These are phyloP conservation scores for Chlamydomonas sp. DNA, from an alignment of 139 green algal genomes.

Conservation along the genomic window DNA sequence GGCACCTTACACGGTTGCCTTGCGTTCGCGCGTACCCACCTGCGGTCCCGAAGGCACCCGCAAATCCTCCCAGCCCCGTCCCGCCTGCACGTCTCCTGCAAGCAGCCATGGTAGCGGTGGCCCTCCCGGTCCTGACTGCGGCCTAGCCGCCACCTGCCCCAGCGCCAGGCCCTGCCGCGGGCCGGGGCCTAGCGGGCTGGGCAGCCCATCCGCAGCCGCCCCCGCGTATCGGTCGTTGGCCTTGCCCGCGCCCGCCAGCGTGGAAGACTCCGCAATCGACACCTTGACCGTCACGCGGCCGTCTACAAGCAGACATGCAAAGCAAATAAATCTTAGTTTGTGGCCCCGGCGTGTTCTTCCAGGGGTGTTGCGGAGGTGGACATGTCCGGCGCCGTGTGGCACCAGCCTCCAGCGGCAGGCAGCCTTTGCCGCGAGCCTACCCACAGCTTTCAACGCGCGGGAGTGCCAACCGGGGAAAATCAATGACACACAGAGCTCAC, in stretches of 20 bases:
- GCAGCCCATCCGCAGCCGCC: neutral
- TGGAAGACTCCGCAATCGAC: no score
- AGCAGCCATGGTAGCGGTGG: neutral
- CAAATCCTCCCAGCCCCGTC: neutral
- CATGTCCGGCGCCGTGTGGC: no score
- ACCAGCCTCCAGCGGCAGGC: no score
- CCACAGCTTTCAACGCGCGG: no score
- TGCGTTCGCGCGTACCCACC: neutral
- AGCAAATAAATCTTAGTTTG: no score
- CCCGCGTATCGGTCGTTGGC: constrained; percentile 24
- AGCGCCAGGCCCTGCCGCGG: no score
- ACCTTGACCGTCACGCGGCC: neutral
- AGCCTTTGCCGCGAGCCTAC: no score
- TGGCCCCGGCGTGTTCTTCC: no score
- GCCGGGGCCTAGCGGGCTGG: neutral
- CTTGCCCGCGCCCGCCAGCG: neutral
- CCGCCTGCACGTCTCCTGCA: neutral
- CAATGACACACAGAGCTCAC: no score
- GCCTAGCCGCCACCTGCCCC: neutral
- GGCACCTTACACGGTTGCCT: no score
- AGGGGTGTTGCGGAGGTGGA: no score
- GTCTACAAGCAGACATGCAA: neutral
- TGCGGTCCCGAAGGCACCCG: constrained; percentile 7
- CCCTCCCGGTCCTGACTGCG: neutral
- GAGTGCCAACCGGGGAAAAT: no score